Evolutionary conservation across 139 green algal species (phyloP), one percentile per base, ranked within the genome.

Genomic region (Gonium pectorale): DNA sequence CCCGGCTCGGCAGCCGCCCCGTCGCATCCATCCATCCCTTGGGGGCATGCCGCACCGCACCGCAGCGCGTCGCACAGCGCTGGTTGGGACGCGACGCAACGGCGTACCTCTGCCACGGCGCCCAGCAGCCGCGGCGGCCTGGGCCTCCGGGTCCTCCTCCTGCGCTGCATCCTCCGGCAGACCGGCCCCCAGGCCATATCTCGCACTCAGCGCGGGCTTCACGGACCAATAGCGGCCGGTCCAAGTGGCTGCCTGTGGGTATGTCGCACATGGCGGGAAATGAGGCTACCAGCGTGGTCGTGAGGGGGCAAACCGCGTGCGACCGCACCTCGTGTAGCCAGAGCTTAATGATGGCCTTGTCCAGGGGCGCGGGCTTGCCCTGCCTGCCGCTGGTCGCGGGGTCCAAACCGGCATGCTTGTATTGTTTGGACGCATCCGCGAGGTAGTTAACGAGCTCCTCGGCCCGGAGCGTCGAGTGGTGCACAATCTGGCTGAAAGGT

Each of bases 391-490:
- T 66, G 7, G 49, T 33, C 5, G 70, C 52, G n/a, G n/a, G n/a
- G 19, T 64, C 70, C 1, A n/a, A 11, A 52, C n/a, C 13, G 35
- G 35, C 24, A 17, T 35, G 9, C 21, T 80, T 80, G 38, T 54
- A 54, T 41, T 9, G 17, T 37, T 67, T 67, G 13, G 72, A 80
- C 13, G 40, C 37, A 27, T 80, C 72, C 3, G 51, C 52, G 13
- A 80, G 35, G 37, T 68, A 37, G 3, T 51, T 68, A 13, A 87
- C 41, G 8, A 96, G 82, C 62, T 92, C 85, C 26, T 94, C 90
- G 7, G 86, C 41, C 2, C 73, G 79, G 15, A 86, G 41, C 8
- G 80, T 86, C 52, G 71, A 86, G 41, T 95, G 92, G 46, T 96
- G 91, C 24, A 95, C 89, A n/a, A 90, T 44, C 2, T 71, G 63